These are phyloP conservation scores for Naganishia vishniacii DNA, from an alignment of 768 basidiomycete species.

Conservation along the genomic window DNA sequence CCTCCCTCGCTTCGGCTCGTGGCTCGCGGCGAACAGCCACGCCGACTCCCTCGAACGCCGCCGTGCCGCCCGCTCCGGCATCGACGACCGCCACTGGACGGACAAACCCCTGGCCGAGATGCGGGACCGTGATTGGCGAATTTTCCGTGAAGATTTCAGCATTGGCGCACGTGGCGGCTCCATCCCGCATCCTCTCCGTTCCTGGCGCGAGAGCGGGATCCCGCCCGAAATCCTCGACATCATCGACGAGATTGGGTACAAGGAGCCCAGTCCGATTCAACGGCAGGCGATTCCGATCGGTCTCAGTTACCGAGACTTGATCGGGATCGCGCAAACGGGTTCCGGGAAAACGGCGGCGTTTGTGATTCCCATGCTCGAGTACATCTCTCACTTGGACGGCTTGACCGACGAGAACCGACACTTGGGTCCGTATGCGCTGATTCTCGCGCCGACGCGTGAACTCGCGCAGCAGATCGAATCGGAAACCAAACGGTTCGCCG, in stretches of 20 bases:
- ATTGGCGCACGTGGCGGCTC: conserved; percentile 90
- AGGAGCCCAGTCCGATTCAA: conserved; percentile 94
- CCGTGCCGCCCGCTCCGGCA: conserved; percentile 69
- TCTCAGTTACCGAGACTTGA: conserved; percentile 89
- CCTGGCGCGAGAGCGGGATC: conserved; percentile 83
- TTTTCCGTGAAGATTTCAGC: conserved; percentile 96
- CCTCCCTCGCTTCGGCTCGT: background rate
- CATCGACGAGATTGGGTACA: conserved; percentile 89
- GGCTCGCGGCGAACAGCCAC: conserved; percentile 51
- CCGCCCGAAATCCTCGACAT: conserved; percentile 71
- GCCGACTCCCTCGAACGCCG: conserved; percentile 78
- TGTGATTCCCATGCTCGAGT: conserved; percentile 94
- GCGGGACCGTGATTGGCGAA: conserved; percentile 97
- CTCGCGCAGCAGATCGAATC: conserved; percentile 94
- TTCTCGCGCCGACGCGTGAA: conserved; percentile 95
- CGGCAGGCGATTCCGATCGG: conserved; percentile 99
- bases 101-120: conserved; percentile 88
- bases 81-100: conserved; percentile 96
- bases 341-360: conserved; percentile 99
- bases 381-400: conserved; percentile 77
- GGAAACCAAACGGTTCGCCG: conserved; percentile 86
- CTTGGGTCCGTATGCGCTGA: conserved; percentile 85
- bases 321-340: conserved; percentile 98
- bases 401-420: conserved; percentile 90
- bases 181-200: conserved; percentile 87